Base-by-base conservation (phyloP, 306 rosid genomes). In the Rosa chinensis region DNA sequence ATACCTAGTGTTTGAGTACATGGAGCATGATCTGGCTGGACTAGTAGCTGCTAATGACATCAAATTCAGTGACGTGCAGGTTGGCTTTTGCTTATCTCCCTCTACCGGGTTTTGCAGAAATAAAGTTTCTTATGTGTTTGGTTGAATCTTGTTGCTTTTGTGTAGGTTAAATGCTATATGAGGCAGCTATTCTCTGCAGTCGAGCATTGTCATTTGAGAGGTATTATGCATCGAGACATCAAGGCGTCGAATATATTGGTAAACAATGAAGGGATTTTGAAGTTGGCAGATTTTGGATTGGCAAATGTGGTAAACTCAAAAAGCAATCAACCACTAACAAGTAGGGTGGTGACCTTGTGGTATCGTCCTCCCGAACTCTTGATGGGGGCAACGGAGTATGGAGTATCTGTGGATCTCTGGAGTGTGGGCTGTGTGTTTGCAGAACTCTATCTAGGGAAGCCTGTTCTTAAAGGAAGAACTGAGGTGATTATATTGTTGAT, bases 21-120 rank as follows among this genome's bases (percentile, higher is more conserved):
- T 96, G 99, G 99, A 96, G 76, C 99, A 96, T 73, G 99, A 96
- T 88, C 99, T 96, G 66, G 96, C 99, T 3, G 99, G 98, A 66
- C 89, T 96, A 44, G 93, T 93, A 2, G 92, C 99, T 18, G 82
- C 85, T 77, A 85, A 94, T 18, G 97, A 90, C 10, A 73, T 93
- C 58, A 82, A 83, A 52, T 96, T 96, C 87, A 80, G 80, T 0
- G 97, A 91, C 0, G 25, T 90, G 48, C 99, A 96, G 97, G 98
- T 95, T 80, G 11, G 85, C 80, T 77, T 44, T 79, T 48, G 72
- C 25, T 20, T 13, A 23, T 9, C 11, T 5, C 9, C 37, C 32
- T 48, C 14, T 11, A 67, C 48, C 12, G 3, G 17, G 49, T 74
- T 13, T 42, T 58, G 42, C 16, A 4, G 78, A 58, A 73, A 50